Conservation (phyloP, 306 rosid genomes). For the Morella rubra region DNA sequence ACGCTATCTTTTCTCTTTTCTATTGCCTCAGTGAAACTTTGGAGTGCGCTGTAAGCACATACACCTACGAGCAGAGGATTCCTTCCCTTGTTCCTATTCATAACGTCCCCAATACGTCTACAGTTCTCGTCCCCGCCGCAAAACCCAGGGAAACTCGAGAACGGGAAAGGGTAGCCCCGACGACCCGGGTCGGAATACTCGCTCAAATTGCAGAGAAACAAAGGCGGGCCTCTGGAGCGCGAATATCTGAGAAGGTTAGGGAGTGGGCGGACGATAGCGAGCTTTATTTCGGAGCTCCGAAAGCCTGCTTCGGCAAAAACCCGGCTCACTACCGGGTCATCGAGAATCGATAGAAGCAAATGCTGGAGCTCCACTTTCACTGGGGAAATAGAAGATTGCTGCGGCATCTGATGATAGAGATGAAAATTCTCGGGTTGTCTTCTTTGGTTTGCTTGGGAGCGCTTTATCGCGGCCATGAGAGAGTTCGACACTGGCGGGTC, state of each 20-base stretch:
- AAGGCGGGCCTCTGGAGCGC: conserved; percentile 62
- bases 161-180: conserved; percentile 47
- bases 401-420: conserved; percentile 55
- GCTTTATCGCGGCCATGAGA: conserved; percentile 94
- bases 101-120: conserved; percentile 70
- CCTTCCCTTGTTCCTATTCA: conserved; percentile 49
- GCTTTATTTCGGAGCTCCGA: conserved; percentile 91
- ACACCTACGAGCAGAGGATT: conserved; percentile 87
- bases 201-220: conserved; percentile 62
- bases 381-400: conserved; percentile 61
- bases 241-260: conserved; percentile 59
- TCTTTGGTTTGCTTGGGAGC: conserved; percentile 94
- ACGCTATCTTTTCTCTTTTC: conserved; percentile 48
- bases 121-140: conserved; percentile 48
- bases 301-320: conserved; percentile 93
- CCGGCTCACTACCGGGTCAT: conserved; percentile 94
- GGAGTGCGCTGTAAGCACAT: conserved; percentile 59
- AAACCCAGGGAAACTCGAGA: conserved; percentile 26
- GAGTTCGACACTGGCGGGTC: conserved; percentile 97
- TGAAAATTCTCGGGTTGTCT: conserved; percentile 87
- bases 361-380: conserved; percentile 91
- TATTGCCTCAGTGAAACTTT: conserved; percentile 44
- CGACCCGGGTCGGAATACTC: conserved; percentile 42
- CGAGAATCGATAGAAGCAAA: conserved; percentile 73
- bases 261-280: conserved; percentile 71